A percentile compares a stretch with the other conserved stretches of the same genome.
phyloP scores from a whole-genome alignment of 2,329 filamentous ascomycete species.

The Monosporascus sp. region DNA sequence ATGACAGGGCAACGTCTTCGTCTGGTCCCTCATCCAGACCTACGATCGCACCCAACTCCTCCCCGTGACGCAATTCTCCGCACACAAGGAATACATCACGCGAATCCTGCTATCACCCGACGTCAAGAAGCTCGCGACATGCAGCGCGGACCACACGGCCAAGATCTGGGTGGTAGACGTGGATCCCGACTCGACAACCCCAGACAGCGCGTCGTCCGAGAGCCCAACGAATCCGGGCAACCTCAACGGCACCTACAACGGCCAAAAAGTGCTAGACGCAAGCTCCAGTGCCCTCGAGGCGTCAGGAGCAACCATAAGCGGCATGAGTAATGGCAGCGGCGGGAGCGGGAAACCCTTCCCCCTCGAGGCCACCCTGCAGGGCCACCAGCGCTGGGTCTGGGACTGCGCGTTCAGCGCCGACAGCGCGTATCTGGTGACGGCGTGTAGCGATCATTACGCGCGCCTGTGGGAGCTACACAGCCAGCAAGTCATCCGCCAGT shows the following conservation, averaged over 20 bases:
- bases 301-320: constrained; percentile 5
- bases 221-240: neutral
- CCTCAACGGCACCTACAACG: constrained; percentile 1
- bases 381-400: constrained; percentile 96
- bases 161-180: constrained; percentile 94
- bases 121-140: constrained; percentile 89
- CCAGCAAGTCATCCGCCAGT: constrained; percentile 87
- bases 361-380: constrained; percentile 79
- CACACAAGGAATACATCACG: constrained; percentile 89
- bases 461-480: constrained; percentile 83
- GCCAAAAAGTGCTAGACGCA: neutral
- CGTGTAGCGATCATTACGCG: constrained; percentile 90
- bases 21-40: constrained; percentile 87
- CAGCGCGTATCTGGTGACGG: constrained; percentile 86
- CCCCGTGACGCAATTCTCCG: constrained; percentile 82
- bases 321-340: constrained; percentile 3
- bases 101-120: constrained; percentile 87
- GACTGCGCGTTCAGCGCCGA: constrained; percentile 94
- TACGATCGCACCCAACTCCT: constrained; percentile 78
- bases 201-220: constrained; percentile 2
- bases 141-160: constrained; percentile 86
- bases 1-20: constrained; percentile 83
- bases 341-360: constrained; percentile 55
- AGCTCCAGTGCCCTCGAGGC: constrained; percentile 5
- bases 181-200: constrained; percentile 32